Percentiles rank a stretch among this genome's conserved stretches.
These are phyloP conservation scores for Globisporangium lucens DNA, from an alignment of 352 stramenopile genomes.

Conservation along the genomic window DNA sequence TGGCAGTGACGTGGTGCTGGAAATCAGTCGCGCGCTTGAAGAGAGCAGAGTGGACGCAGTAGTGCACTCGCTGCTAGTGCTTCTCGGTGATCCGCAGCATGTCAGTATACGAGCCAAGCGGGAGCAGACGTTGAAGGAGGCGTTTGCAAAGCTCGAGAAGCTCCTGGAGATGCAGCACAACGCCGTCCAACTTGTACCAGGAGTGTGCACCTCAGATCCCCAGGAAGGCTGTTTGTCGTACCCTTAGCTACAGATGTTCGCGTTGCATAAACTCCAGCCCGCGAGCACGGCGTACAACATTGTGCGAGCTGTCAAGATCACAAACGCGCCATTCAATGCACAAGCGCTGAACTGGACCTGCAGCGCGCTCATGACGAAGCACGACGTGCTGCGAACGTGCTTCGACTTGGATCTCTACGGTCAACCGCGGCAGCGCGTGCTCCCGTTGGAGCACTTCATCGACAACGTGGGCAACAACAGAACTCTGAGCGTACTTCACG, in stretches of 20 bases:
- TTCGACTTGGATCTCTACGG: slow-evolving; percentile 27
- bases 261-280: slow-evolving; percentile 39
- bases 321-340: slow-evolving; percentile 15
- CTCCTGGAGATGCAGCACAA: slow-evolving; percentile 15
- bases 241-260: slow-evolving; percentile 57
- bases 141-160: slow-evolving; percentile 11
- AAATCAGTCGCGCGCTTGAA: slow-evolving; percentile 27
- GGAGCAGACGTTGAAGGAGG: slow-evolving; percentile 19
- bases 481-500: neutral
- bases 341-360: slow-evolving; percentile 24
- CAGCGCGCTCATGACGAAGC: slow-evolving; percentile 31
- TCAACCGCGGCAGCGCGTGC: slow-evolving; percentile 32
- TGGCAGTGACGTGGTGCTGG: slow-evolving; percentile 1
- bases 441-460: slow-evolving; percentile 21
- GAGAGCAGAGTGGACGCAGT: slow-evolving; percentile 34
- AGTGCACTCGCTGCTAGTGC: slow-evolving; percentile 35
- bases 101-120: slow-evolving; percentile 14
- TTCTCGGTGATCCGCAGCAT: slow-evolving; percentile 22
- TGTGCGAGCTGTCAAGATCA: slow-evolving; percentile 31
- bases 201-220: neutral
- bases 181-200: slow-evolving; percentile 7
- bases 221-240: slow-evolving; percentile 32
- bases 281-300: slow-evolving; percentile 54
- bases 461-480: slow-evolving; percentile 9
- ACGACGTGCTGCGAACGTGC: slow-evolving; percentile 46